A percentile compares a stretch with the other conserved stretches of the same genome.
Evolutionary conservation across 2,329 filamentous ascomycete species (phyloP).

Genomic region (Clarireedia monteithiana): DNA sequence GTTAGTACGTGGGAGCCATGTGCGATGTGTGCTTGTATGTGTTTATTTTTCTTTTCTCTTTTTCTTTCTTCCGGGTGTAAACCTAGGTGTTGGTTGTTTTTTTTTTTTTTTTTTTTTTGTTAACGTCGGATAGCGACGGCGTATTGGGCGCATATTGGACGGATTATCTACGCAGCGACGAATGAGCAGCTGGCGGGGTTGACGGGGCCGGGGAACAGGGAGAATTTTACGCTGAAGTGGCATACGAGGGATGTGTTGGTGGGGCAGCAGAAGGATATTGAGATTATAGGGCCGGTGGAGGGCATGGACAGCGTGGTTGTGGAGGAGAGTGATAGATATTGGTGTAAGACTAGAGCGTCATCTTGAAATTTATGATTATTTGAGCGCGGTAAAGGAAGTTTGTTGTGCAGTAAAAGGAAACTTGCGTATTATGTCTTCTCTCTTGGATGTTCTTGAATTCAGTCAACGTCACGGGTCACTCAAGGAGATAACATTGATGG

Average conservation of each 20-base stretch:
- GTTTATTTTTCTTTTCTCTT: constrained; percentile 7
- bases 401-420: too few relatives aligned
- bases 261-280: constrained; percentile 40
- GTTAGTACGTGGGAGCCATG: constrained; percentile 49
- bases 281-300: constrained; percentile 41
- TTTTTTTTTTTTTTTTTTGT: not conserved
- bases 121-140: constrained; percentile 29
- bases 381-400: too few relatives aligned
- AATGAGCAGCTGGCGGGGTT: constrained; percentile 39
- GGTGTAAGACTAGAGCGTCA: constrained; percentile 29
- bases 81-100: too few relatives aligned
- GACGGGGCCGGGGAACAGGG: constrained; percentile 39
- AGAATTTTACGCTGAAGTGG: constrained; percentile 45
- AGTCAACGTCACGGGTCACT: too few relatives aligned
- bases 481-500: too few relatives aligned
- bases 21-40: constrained; percentile 39
- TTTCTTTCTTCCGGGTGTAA: not conserved
- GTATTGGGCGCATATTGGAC: constrained; percentile 46
- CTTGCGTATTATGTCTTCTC: too few relatives aligned
- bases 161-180: constrained; percentile 42
- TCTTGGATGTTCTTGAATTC: too few relatives aligned
- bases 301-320: constrained; percentile 38
- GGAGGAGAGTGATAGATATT: constrained; percentile 39
- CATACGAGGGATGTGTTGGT: constrained; percentile 40
- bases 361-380: too few relatives aligned